Conservation (phyloP, 148 eudicot species). For the Rhododendron simsii region DNA sequence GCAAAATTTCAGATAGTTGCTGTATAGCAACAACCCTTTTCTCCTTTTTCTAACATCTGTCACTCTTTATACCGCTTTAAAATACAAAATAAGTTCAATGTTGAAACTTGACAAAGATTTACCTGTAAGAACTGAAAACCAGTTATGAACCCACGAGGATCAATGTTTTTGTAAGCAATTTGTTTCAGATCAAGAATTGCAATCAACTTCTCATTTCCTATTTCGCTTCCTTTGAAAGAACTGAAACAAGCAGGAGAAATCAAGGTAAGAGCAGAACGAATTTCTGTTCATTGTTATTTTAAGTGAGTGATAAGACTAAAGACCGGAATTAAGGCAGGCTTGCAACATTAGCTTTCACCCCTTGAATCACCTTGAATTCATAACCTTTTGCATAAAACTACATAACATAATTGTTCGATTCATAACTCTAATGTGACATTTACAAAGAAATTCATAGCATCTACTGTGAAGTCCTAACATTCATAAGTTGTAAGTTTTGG, state of each 20-base stretch:
- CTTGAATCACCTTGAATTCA: background rate
- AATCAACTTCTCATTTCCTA: constrained; percentile 54
- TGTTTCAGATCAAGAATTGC: constrained; percentile 46
- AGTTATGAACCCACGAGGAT: constrained; percentile 49
- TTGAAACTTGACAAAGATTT: background rate
- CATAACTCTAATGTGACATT: background rate
- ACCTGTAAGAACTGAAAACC: constrained; percentile 67
- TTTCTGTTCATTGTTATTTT: background rate
- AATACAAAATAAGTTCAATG: background rate
- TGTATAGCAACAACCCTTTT: background rate
- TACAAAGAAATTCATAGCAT: background rate
- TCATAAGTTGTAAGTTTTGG: too few species aligned
- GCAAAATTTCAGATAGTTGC: background rate
- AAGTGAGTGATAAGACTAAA: background rate
- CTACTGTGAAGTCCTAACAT: too few species aligned
- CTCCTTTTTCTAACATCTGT: background rate
- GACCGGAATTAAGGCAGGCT: background rate
- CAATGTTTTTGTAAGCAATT: constrained; percentile 42
- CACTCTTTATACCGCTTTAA: background rate
- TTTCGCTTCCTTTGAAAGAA: constrained; percentile 35
- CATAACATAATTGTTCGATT: background rate
- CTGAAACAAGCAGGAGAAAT: constrained; percentile 33
- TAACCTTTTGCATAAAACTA: background rate
- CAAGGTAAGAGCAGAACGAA: background rate
- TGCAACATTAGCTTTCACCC: background rate